Evolutionary conservation across 2,329 filamentous ascomycete species (phyloP).

Genomic region (Talaromyces funiculosus): DNA sequence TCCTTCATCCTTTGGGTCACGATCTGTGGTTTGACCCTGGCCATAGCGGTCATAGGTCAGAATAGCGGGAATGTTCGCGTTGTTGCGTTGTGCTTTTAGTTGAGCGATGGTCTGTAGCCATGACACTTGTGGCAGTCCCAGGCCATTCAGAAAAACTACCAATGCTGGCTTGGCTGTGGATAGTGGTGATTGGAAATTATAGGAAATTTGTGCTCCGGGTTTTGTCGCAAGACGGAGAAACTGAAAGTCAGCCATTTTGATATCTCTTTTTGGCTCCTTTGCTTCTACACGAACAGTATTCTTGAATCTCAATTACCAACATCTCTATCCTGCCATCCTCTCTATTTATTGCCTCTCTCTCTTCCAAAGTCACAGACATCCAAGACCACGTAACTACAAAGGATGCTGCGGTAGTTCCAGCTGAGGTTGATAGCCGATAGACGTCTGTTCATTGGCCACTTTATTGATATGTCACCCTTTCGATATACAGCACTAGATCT

Average conservation of each 20-base stretch:
- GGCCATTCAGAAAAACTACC: conserved; percentile 43
- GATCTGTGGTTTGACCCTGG: conserved; percentile 48
- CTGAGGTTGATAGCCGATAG: background rate
- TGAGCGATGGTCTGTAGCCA: conserved; percentile 32
- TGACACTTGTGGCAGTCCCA: conserved; percentile 36
- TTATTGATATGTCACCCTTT: background rate
- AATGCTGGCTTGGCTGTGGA: conserved; percentile 19
- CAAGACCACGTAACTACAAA: background rate
- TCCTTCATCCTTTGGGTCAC: conserved; percentile 36
- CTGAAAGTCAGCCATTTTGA: conserved; percentile 16
- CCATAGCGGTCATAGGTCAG: conserved; percentile 56
- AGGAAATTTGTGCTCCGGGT: conserved; percentile 18
- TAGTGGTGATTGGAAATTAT: conserved; percentile 16
- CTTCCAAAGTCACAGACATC: too few relatives aligned
- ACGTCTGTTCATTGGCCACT: background rate
- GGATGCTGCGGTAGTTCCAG: background rate
- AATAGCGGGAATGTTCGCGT: conserved; percentile 36
- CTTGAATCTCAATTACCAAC: background rate
- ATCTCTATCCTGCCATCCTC: background rate
- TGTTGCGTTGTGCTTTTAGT: conserved; percentile 17
- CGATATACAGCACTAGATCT: background rate
- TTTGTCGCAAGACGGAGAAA: conserved; percentile 18
- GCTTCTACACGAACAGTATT: background rate
- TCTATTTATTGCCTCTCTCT: background rate
- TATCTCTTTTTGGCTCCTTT: background rate